Evolutionary conservation across 176 grass and related monocot species (phyloP).

Genomic region (Phoenix roebelenii): DNA sequence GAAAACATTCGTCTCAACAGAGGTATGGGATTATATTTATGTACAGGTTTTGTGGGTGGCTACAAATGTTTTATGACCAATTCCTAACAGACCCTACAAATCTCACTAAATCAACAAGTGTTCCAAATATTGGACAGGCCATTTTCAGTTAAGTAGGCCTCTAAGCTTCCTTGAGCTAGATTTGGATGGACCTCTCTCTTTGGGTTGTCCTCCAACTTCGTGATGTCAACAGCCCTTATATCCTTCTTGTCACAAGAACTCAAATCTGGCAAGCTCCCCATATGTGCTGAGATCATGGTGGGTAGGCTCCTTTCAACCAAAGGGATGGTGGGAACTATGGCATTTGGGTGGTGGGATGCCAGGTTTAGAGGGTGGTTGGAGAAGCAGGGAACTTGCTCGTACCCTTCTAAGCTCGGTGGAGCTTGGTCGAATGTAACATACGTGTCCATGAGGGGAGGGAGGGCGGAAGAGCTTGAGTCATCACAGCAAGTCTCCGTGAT

Average conservation of each 20-base stretch:
- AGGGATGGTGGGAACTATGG: too few species aligned
- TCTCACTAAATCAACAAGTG: conserved; percentile 14
- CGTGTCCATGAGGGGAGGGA: conserved; percentile 76
- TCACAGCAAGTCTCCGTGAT: conserved; percentile 30
- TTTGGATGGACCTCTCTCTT: conserved; percentile 47
- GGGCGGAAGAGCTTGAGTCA: conserved; percentile 33
- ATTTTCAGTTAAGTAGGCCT: conserved; percentile 52
- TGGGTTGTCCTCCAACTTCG: conserved; percentile 53
- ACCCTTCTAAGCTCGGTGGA: conserved; percentile 38
- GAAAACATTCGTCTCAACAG: too few species aligned
- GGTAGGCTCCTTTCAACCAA: conserved; percentile 16
- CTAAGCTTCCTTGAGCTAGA: conserved; percentile 53
- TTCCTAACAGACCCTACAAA: background rate
- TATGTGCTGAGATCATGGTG: background rate
- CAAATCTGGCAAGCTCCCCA: too few species aligned
- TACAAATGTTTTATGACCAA: too few species aligned
- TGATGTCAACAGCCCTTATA: conserved; percentile 44
- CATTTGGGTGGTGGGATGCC: too few species aligned
- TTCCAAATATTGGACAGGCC: conserved; percentile 71
- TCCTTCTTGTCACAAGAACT: conserved; percentile 19
- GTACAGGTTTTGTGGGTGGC: too few species aligned
- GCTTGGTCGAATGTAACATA: conserved; percentile 57
- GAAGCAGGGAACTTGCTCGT: conserved; percentile 94
- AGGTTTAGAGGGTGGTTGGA: conserved; percentile 39
- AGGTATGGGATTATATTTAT: too few species aligned